phyloP scores from a whole-genome alignment of 495 filamentous ascomycete genomes.

The Aspergillus baeticus region DNA sequence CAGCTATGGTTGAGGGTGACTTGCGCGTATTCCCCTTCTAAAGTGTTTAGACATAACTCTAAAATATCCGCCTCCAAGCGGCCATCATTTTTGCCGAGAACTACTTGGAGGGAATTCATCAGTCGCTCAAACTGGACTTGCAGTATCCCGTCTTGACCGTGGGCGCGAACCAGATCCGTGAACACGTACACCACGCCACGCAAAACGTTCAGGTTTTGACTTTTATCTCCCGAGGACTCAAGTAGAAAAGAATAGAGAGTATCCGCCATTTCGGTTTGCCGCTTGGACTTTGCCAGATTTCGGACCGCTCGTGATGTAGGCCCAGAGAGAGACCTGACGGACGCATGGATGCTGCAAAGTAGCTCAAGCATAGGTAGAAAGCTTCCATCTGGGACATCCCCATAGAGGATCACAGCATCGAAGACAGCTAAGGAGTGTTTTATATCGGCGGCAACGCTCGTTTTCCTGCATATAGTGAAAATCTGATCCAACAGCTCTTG shows the following conservation, averaged over 20 bases:
- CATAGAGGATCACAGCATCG: conserved; percentile 76
- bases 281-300: conserved; percentile 77
- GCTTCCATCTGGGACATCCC: conserved; percentile 65
- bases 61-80: conserved; percentile 58
- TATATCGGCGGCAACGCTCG: conserved; percentile 70
- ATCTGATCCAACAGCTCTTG: conserved; percentile 64
- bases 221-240: conserved; percentile 44
- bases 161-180: conserved; percentile 53
- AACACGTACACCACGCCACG: conserved; percentile 69
- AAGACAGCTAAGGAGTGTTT: conserved; percentile 73
- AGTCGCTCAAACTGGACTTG: conserved; percentile 47
- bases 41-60: conserved; percentile 40
- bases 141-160: conserved; percentile 64
- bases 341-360: conserved; percentile 77
- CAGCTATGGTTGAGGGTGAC: conserved; percentile 37
- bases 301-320: conserved; percentile 73
- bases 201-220: conserved; percentile 60
- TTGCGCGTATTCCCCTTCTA: conserved; percentile 38
- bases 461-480: conserved; percentile 72
- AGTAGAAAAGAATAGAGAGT: conserved; percentile 63
- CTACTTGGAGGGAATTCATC: conserved; percentile 57
- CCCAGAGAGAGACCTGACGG: conserved; percentile 66
- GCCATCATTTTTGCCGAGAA: conserved; percentile 51
- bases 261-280: conserved; percentile 67
- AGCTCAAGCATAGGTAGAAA: conserved; percentile 72